phyloP scores from a whole-genome alignment of 495 filamentous ascomycete genomes.

The Parathielavia appendiculata region DNA sequence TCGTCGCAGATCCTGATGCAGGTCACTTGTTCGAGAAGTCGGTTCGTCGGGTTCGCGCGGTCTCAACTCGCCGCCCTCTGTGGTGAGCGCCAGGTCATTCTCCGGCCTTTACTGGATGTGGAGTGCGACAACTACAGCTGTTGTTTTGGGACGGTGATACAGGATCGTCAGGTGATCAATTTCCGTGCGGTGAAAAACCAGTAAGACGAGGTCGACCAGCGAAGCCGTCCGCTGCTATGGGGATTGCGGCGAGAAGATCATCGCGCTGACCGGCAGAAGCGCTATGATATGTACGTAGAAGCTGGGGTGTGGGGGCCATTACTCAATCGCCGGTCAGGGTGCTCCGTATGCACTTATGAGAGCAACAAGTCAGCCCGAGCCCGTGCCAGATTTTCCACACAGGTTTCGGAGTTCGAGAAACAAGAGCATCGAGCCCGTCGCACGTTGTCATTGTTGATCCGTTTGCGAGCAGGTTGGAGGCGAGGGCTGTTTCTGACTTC shows the following conservation, averaged over 20 bases:
- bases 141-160: background rate
- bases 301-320: no score
- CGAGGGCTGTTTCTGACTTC: conserved; percentile 30
- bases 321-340: no score
- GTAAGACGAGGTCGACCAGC: background rate
- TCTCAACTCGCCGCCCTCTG: conserved; percentile 1
- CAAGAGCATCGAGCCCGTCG: background rate
- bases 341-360: no score
- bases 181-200: no score
- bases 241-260: no score
- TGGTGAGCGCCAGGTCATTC: conserved; percentile 1
- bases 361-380: no score
- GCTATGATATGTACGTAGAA: no score
- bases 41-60: background rate
- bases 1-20: no score
- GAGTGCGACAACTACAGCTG: background rate
- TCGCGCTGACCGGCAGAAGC: no score
- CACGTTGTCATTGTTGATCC: background rate
- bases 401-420: no score
- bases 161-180: no score
- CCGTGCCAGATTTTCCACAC: no score
- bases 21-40: background rate
- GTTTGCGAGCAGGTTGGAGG: background rate
- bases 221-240: background rate
- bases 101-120: background rate